Base-by-base conservation (phyloP, 1,284 basidiomycete species). In the Mycena citricolor region DNA sequence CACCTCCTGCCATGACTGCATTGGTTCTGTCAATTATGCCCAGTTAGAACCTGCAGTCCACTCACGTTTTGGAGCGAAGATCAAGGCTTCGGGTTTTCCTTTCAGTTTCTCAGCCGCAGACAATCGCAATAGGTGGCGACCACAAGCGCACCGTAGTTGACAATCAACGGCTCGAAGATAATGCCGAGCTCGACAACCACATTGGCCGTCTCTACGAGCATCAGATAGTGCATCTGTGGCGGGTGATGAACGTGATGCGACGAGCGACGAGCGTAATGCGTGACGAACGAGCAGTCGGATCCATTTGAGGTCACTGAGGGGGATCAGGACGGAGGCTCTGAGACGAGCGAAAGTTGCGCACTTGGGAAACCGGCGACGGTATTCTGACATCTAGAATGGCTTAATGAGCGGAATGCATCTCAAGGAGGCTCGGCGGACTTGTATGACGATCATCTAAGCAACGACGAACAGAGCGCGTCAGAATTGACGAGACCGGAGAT, bases 221-320 rank as follows among this genome's bases (percentile, higher is more conserved):
- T 17, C 22, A 43, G 34, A 37, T 36, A 43, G 16, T 36, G 24
- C 12, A 35, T 17, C 40, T 42, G 25, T 12, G n/a, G n/a, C n/a
- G n/a, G n/a, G n/a, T n/a, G n/a, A n/a, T n/a, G n/a, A n/a, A n/a
- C n/a, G n/a, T n/a, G n/a, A n/a, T n/a, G n/a, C n/a, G n/a, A n/a
- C n/a, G n/a, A n/a, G n/a, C n/a, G n/a, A n/a, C n/a, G n/a, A 32
- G 36, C 23, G 29, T 28, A 40, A 28, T 31, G 32, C 23, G 30
- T 16, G 25, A 32, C 37, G 42, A 26, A 45, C 43, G 43, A 45
- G 34, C 23, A 39, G 35, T 39, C 38, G 36, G 37, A 40, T 40
- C 30, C 36, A 45, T 17, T 11, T 16, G 19, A 30, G 25, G 37
- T 40, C 43, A 29, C 43, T 45, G 32, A 22, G 21, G 28, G 26